Evolutionary conservation across 2,329 filamentous ascomycete species (phyloP).

Genomic region (Paecilomyces dactylethromorphus): DNA sequence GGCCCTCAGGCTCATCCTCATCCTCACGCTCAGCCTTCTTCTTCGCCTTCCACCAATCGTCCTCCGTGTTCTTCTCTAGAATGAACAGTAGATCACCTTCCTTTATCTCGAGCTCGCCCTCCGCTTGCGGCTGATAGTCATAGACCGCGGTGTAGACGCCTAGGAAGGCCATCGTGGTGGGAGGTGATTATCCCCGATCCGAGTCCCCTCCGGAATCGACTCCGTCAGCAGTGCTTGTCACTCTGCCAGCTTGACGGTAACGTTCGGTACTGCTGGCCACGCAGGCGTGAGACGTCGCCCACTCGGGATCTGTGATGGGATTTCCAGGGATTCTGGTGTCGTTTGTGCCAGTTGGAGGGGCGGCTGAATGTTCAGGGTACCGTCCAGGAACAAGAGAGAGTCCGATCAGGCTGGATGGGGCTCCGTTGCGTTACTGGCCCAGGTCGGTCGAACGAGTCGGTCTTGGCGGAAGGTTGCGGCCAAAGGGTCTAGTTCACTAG

Average conservation of each 20-base stretch:
- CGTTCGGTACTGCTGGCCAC: neutral
- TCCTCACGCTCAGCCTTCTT: constrained; percentile 78
- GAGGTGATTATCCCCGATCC: constrained; percentile 1
- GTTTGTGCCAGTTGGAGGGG: neutral
- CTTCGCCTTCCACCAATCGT: constrained; percentile 95
- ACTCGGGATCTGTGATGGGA: neutral
- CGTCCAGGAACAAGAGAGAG: neutral
- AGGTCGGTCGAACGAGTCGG: neutral
- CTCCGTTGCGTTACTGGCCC: neutral
- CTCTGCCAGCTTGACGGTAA: neutral
- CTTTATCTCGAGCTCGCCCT: constrained; percentile 74
- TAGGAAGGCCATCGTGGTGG: constrained; percentile 70
- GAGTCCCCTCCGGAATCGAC: neutral
- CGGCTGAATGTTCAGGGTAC: neutral
- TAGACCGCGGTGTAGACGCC: constrained; percentile 87
- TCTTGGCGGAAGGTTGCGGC: neutral
- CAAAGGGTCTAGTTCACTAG: neutral
- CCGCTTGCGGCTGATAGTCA: constrained; percentile 82
- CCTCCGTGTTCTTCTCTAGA: constrained; percentile 70
- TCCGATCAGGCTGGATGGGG: neutral
- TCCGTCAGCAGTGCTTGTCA: neutral
- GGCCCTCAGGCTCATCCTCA: constrained; percentile 81
- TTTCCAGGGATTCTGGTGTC: neutral
- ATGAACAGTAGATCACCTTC: constrained; percentile 89
- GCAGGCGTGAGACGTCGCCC: neutral